Base-by-base conservation (phyloP, 2,329 filamentous ascomycete genomes). In the Calonectria fujianensis region DNA sequence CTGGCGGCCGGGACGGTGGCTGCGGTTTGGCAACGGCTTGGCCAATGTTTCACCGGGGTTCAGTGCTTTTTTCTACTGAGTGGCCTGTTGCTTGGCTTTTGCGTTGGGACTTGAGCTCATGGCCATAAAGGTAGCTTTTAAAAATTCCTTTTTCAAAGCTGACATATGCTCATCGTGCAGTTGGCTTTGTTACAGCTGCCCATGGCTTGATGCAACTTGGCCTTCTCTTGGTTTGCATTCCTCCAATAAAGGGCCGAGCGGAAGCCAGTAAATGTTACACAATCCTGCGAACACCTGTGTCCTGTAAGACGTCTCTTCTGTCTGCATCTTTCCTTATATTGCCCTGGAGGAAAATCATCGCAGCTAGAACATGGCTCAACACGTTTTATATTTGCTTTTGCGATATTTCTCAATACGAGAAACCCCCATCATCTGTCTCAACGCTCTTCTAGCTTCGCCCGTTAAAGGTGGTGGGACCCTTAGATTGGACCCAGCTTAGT, bases 401-500 rank as follows among this genome's bases (percentile, higher is more conserved):
- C 14, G 32, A 37, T 39, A 29, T 63, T 63, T 63, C n/a, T 63
- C 31, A 41, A 63, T 63, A 63, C 57, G 57, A 63, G 57, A 41
- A 29, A 27, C 20, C 35, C 37, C 57, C 57, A 41, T 63, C 24
- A 41, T 20, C 35, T 63, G 57, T 63, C 57, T 63, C 57, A 63
- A 63, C 57, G 13, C 57, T 18, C n/a, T 41, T 39, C 24, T 63
- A 27, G 57, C 35, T 29, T 63, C n/a, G 57, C 37, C 35, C 35
- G 24, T 41, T 63, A 41, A 20, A 63, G 16, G n/a, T 41, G 27
- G 54, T 61, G 57, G 32, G 57, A 61, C 57, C 54, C 57, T 61
- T 39, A 24, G 32, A 31, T 24, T 41, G 10, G 29, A 39, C 18
- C 14, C 4, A 24, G 78, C 79, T 81, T 77, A 81, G 80, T 81